Evolutionary conservation across 805 yeast species (phyloP).

Genomic region (Metschnikowia bowlesiae): DNA sequence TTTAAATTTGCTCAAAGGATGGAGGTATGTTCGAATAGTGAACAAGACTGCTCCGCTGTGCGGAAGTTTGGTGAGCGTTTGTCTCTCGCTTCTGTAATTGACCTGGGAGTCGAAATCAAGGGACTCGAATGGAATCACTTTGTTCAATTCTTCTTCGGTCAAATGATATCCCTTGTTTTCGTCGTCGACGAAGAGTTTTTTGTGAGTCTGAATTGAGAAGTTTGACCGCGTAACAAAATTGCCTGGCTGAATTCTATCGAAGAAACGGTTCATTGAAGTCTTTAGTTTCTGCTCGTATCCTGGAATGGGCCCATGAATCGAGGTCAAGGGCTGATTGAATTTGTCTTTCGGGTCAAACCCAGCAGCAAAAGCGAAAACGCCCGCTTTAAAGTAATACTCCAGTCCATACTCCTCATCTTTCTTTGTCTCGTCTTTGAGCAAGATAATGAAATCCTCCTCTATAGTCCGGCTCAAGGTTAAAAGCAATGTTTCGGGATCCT

Average conservation of each 20-base stretch:
- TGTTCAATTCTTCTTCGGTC: constrained; percentile 22
- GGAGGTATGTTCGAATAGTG: constrained; percentile 52
- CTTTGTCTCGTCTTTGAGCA: constrained; percentile 30
- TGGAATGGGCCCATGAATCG: constrained; percentile 40
- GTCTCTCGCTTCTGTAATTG: constrained; percentile 59
- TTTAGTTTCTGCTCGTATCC: constrained; percentile 38
- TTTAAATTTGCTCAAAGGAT: constrained; percentile 47
- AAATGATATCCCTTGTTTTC: constrained; percentile 37
- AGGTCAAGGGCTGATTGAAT: constrained; percentile 34
- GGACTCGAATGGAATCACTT: constrained; percentile 21
- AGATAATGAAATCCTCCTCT: constrained; percentile 40
- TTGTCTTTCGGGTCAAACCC: constrained; percentile 39
- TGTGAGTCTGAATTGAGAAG: constrained; percentile 36
- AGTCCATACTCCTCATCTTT: constrained; percentile 26
- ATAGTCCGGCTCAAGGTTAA: constrained; percentile 26
- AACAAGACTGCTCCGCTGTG: constrained; percentile 43
- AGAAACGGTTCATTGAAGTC: constrained; percentile 39
- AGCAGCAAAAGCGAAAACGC: constrained; percentile 43
- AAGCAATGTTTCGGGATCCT: constrained; percentile 17
- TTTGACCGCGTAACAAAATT: constrained; percentile 38
- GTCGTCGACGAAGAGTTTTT: constrained; percentile 33
- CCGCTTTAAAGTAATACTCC: constrained; percentile 41
- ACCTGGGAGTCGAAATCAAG: constrained; percentile 43
- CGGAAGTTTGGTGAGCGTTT: constrained; percentile 51
- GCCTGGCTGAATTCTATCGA: constrained; percentile 31